Evolutionary conservation across 2,329 filamentous ascomycete species (phyloP).

Genomic region (Colletotrichum nymphaeae): DNA sequence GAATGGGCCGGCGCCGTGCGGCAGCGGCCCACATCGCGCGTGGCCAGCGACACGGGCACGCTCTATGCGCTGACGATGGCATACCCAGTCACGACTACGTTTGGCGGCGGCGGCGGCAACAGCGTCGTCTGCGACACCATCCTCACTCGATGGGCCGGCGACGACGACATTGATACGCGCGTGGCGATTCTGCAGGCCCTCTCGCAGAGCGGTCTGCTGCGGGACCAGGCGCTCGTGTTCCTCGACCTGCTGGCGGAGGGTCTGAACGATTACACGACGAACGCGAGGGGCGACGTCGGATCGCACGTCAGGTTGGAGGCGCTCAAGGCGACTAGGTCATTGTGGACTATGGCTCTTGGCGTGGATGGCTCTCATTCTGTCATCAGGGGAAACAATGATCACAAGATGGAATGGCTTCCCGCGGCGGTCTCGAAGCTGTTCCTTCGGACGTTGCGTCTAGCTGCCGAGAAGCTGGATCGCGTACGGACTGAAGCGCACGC

Average conservation of each 20-base stretch:
- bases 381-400: too few species aligned
- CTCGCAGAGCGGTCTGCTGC: conserved; percentile 57
- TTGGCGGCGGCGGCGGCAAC: conserved; percentile 33
- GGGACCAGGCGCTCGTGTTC: conserved; percentile 53
- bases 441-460: conserved; percentile 71
- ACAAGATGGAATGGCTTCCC: conserved; percentile 38
- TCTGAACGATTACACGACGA: conserved; percentile 91
- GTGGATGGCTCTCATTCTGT: conserved; percentile 25
- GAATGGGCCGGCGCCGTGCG: conserved; percentile 60
- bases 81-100: conserved; percentile 50
- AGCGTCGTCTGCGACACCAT: conserved; percentile 57
- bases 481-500: conserved; percentile 77
- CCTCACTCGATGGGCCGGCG: conserved; percentile 62
- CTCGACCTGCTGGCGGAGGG: conserved; percentile 63
- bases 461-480: conserved; percentile 90
- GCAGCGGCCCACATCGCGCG: conserved; percentile 45
- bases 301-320: conserved; percentile 87
- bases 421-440: conserved; percentile 54
- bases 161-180: conserved; percentile 62
- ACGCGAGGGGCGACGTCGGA: conserved; percentile 88
- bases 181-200: conserved; percentile 68
- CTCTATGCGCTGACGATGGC: conserved; percentile 65
- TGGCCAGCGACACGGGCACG: conserved; percentile 59
- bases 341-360: conserved; percentile 54
- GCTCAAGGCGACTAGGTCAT: conserved; percentile 77